Conservation (phyloP, 1,284 basidiomycete genomes). For the Gomphus bonarii region DNA sequence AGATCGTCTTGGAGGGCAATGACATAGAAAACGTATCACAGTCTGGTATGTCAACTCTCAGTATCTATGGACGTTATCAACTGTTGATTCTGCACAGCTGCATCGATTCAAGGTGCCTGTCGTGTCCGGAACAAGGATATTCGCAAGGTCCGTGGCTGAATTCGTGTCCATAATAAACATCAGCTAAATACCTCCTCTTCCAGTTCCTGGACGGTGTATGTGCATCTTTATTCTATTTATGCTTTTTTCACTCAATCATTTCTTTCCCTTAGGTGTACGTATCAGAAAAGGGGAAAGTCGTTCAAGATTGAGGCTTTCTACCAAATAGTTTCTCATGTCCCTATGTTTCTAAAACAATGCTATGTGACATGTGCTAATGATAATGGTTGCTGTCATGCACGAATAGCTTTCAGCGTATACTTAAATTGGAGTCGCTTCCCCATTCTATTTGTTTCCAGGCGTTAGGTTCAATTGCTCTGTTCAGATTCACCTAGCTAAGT, state of each 20-base stretch:
- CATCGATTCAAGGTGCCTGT: conserved; percentile 90
- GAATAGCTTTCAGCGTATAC: no score
- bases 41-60: conserved; percentile 46
- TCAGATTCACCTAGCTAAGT: no score
- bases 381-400: conserved; percentile 14
- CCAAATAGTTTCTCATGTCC: conserved; percentile 2
- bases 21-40: conserved; percentile 95
- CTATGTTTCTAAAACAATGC: not conserved
- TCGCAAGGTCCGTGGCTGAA: conserved; percentile 47
- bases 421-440: no score
- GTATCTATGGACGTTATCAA: not conserved
- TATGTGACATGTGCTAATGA: conserved; percentile 2
- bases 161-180: conserved; percentile 26
- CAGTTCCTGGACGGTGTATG: conserved; percentile 59
- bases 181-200: not conserved
- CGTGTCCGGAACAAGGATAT: conserved; percentile 98
- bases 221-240: not conserved
- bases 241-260: conserved; percentile 8
- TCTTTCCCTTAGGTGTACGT: conserved; percentile 66
- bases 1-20: conserved; percentile 87
- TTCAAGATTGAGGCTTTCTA: conserved; percentile 28
- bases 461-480: no score
- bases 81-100: conserved; percentile 41
- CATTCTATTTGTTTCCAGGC: no score
- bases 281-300: conserved; percentile 68